Evolutionary conservation across 2,329 filamentous ascomycete genomes (phyloP).

Genomic region (Cladobotryum mycophilum): DNA sequence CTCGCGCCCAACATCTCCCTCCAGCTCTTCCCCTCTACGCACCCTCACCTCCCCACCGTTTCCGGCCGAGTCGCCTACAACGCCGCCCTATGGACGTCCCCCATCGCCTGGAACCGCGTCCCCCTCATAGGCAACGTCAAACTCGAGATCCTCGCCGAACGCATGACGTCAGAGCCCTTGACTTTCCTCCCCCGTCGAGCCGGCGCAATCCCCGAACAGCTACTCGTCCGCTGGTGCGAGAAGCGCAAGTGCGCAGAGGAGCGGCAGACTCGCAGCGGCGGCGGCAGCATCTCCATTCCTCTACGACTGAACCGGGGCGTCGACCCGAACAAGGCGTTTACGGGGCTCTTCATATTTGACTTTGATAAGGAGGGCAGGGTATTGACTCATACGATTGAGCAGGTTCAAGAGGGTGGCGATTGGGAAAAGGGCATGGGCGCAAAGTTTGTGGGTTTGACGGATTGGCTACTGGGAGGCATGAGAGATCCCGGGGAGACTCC

Average conservation of each 20-base stretch:
- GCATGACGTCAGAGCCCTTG: slow-evolving; percentile 62
- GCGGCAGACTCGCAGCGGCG: slow-evolving; percentile 30
- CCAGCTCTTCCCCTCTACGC: slow-evolving; percentile 67
- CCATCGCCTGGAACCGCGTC: slow-evolving; percentile 89
- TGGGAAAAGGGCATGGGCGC: slow-evolving; percentile 77
- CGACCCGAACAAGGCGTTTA: slow-evolving; percentile 69
- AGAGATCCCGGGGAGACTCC: slow-evolving; percentile 26
- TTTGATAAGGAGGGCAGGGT: slow-evolving; percentile 86
- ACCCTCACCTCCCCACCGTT: slow-evolving; percentile 86
- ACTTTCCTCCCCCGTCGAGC: slow-evolving; percentile 41
- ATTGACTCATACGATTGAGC: slow-evolving; percentile 85
- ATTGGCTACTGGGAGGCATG: slow-evolving; percentile 85
- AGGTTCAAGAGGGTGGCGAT: slow-evolving; percentile 74
- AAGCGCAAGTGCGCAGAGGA: slow-evolving; percentile 23
- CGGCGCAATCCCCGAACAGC: slow-evolving; percentile 64
- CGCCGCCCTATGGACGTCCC: slow-evolving; percentile 91
- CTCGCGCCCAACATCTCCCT: slow-evolving; percentile 68
- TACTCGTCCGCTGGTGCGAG: slow-evolving; percentile 82
- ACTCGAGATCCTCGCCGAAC: slow-evolving; percentile 81
- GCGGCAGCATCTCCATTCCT: slow-evolving; percentile 40
- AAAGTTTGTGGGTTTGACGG: slow-evolving; percentile 83
- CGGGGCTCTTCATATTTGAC: slow-evolving; percentile 88
- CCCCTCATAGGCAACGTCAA: slow-evolving; percentile 87
- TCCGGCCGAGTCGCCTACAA: slow-evolving; percentile 85
- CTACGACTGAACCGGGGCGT: slow-evolving; percentile 27